Conservation (phyloP, 1,284 basidiomycete genomes). For the Sporisorium reilianum region DNA sequence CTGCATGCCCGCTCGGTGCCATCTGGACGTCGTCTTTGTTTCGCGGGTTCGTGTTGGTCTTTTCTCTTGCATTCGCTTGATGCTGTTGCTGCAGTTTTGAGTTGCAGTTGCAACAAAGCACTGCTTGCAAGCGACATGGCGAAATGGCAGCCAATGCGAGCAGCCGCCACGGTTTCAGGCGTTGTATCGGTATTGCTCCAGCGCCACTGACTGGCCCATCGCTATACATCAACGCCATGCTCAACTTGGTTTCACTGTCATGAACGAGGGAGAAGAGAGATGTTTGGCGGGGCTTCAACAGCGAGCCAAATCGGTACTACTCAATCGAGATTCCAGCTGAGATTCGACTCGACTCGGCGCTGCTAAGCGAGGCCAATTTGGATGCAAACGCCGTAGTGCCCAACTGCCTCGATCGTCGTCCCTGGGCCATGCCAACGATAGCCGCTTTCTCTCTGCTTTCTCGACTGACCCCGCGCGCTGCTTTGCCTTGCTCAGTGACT, state of each 20-base stretch:
- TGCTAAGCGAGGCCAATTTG: conserved; percentile 6
- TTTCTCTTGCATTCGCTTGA: not conserved
- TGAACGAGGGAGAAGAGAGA: not conserved
- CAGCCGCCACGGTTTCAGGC: conserved; percentile 4
- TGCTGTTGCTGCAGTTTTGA: not conserved
- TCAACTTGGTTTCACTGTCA: too few species aligned
- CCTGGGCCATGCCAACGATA: too few species aligned
- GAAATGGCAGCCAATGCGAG: too few species aligned
- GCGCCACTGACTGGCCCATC: too few species aligned
- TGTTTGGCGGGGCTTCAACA: not conserved
- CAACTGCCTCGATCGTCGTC: not conserved
- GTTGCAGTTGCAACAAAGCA: not conserved
- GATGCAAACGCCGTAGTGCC: conserved; percentile 3
- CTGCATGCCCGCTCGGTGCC: not conserved
- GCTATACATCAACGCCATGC: too few species aligned
- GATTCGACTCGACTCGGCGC: not conserved
- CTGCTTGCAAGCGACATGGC: too few species aligned
- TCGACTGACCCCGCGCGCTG: not conserved
- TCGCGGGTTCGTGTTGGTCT: too few species aligned
- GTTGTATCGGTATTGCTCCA: too few species aligned
- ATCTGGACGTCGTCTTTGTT: not conserved
- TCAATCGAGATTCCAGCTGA: conserved; percentile 3
- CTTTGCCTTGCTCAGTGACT: not conserved
- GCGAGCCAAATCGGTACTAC: not conserved
- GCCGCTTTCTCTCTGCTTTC: not conserved